Base-by-base conservation (phyloP, 1,284 basidiomycete species). In the Pseudozyma thailandica region DNA sequence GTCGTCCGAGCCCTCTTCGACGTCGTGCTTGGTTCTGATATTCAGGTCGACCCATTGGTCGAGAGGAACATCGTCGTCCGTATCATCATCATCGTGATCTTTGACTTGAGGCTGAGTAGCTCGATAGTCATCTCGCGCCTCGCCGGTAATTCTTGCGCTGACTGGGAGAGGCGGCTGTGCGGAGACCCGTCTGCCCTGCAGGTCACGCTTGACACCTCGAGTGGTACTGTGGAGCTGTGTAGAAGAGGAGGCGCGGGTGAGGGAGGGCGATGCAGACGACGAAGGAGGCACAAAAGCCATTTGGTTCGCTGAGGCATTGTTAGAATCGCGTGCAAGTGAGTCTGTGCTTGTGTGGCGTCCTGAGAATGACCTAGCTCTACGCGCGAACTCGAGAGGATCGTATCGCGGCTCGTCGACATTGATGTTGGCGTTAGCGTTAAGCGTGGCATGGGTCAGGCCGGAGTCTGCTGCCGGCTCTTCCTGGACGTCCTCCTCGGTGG, bases 31-130 rank as follows among this genome's bases (percentile, higher is more conserved):
- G 42, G 4, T 27, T 20, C 8, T 9, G 38, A 30, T 4, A 18
- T 12, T 35, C 33, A 35, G 18, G 26, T 44, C 30, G 23, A 52
- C 23, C 2, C 44, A 42, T 6, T 44, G 18, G 7, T 18, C 10
- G 18, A 52, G 42, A 6, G 50, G 50, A 3, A 27, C 9, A 30
- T 52, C 50, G 13, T 52, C 50, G 15, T 51, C 50, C 15, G 26
- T n/a, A 23, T 51, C 50, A 26, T 52, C 42, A n/a, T 18, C 21
- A n/a, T 20, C 39, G 15, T 27, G 23, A 2, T 12, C 31, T 12
- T 31, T 35, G 27, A 15, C 8, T 16, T 16, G 13, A 5, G 6
- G 6, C 33, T 35, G 33, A 35, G 33, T 7, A 7, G 33, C n/a
- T 9, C 13, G 33, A 9, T n/a, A 5, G 33, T 16, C 33, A 16